Evolutionary conservation across 306 rosid genomes (phyloP).

Genomic region (Inga laurina): DNA sequence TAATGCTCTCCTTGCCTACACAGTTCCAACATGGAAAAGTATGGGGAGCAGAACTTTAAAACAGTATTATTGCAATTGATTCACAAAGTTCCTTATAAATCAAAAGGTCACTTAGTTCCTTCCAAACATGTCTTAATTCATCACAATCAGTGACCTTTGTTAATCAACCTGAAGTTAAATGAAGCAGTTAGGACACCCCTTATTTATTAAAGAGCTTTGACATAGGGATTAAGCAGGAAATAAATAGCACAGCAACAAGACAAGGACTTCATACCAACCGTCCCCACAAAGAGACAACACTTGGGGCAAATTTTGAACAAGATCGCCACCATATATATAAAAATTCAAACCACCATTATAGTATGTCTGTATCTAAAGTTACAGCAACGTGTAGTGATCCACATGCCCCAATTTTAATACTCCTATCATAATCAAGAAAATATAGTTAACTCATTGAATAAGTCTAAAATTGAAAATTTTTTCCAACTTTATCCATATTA

Average conservation of each 20-base stretch:
- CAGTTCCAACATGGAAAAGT: background rate
- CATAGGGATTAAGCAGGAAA: background rate
- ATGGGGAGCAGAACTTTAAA: background rate
- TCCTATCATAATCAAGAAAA: too few relatives aligned
- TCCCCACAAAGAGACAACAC: background rate
- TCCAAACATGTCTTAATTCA: background rate
- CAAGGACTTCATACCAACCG: constrained; percentile 40
- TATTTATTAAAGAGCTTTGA: background rate
- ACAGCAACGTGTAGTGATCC: constrained; percentile 24
- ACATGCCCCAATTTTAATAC: constrained; percentile 8
- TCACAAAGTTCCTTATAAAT: background rate
- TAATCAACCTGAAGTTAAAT: background rate
- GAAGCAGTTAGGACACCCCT: background rate
- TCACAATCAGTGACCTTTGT: background rate
- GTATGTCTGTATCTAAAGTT: background rate
- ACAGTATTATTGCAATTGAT: background rate
- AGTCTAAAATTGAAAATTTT: too few relatives aligned
- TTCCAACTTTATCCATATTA: too few relatives aligned
- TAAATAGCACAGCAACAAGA: constrained; percentile 9
- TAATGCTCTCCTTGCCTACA: constrained; percentile 84
- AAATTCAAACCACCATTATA: background rate
- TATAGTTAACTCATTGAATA: too few relatives aligned
- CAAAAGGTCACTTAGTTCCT: background rate
- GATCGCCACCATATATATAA: background rate
- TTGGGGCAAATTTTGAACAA: background rate